phyloP scores from a whole-genome alignment of 768 basidiomycete genomes.

The Xerocomellus amylosporus region DNA sequence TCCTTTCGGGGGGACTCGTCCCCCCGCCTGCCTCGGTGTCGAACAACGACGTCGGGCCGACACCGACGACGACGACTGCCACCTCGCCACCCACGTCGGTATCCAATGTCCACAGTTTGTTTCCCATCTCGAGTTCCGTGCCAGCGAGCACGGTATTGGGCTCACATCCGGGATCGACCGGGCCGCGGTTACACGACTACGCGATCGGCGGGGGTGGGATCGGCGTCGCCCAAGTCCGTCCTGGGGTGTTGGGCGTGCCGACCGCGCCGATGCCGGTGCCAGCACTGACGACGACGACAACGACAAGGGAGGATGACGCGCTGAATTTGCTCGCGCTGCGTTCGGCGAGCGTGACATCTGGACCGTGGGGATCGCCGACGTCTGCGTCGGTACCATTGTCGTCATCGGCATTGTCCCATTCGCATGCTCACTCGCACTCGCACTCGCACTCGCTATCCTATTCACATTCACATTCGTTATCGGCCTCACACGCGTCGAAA shows the following conservation, averaged over 20 bases:
- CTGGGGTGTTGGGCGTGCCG: conserved; percentile 48
- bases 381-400: conserved; percentile 21
- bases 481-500: not conserved
- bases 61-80: conserved; percentile 16
- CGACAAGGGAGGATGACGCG: conserved; percentile 26
- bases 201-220: conserved; percentile 36
- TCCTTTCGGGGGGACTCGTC: conserved; percentile 67
- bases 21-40: conserved; percentile 43
- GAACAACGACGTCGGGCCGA: conserved; percentile 6
- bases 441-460: conserved; percentile 1
- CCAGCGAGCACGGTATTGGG: conserved; percentile 31
- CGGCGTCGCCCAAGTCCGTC: conserved; percentile 57
- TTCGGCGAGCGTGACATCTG: conserved; percentile 5
- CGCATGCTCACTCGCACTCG: not conserved
- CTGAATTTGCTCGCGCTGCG: conserved; percentile 25
- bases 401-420: not conserved
- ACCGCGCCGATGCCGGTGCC: conserved; percentile 3
- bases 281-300: not conserved
- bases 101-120: conserved; percentile 8
- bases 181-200: conserved; percentile 69
- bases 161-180: conserved; percentile 23
- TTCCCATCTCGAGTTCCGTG: conserved; percentile 51
- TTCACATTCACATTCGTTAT: not conserved
- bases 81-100: conserved; percentile 8
- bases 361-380: not conserved